These are phyloP conservation scores for Lachnellula occidentalis DNA, from an alignment of 2,329 filamentous ascomycete genomes.

Conservation along the genomic window DNA sequence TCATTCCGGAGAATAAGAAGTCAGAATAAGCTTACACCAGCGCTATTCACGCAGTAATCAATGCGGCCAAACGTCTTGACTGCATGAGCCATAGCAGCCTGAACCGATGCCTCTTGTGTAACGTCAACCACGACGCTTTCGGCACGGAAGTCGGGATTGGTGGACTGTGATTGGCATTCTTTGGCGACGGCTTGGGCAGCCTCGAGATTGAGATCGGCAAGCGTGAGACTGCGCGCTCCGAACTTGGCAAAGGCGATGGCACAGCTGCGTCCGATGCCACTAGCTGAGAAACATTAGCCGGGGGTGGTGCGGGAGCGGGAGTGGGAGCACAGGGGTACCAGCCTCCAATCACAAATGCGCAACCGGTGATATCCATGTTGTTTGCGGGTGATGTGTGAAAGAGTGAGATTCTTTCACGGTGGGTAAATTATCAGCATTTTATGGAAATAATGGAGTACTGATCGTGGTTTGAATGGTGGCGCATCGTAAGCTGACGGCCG, in stretches of 20 bases:
- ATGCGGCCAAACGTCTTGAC: conserved; percentile 5
- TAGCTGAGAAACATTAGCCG: conserved; percentile 1
- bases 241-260: conserved; percentile 5
- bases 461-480: too few species aligned
- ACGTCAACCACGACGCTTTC: conserved; percentile 2
- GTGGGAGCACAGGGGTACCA: not conserved
- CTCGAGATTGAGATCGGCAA: conserved; percentile 7
- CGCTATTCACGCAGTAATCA: conserved; percentile 12
- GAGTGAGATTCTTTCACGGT: not conserved
- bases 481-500: too few species aligned
- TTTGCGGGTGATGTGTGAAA: not conserved
- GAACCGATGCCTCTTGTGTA: not conserved
- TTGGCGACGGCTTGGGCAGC: not conserved
- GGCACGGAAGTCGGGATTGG: not conserved
- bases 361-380: not conserved
- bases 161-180: not conserved
- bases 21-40: conserved; percentile 3
- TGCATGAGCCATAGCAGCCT: not conserved
- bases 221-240: not conserved
- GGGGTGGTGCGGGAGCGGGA: not conserved
- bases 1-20: not conserved
- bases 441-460: not conserved
- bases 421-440: not conserved
- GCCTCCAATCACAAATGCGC: not conserved
- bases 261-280: conserved; percentile 8